A percentile compares a stretch with the other conserved stretches of the same genome.
Evolutionary conservation across 441 rosid species (phyloP).

Genomic region (Syzygium malaccense): DNA sequence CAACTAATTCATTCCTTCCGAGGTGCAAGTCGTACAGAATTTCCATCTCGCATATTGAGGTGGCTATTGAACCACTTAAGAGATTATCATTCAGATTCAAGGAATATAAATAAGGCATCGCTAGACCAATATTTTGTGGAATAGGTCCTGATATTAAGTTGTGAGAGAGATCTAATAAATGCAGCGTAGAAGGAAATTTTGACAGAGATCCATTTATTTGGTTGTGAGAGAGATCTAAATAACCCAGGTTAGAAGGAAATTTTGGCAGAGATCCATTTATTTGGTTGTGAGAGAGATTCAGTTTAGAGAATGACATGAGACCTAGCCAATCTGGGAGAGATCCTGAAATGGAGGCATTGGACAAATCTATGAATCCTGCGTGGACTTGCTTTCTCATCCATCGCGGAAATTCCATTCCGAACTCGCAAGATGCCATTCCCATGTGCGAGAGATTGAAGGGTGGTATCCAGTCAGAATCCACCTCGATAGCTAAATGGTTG

Average conservation of each 20-base stretch:
- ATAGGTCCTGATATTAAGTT: background rate
- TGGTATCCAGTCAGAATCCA: background rate
- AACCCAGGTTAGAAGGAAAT: no score
- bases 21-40: accelerated
- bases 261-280: background rate
- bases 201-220: background rate
- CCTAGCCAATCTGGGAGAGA: background rate
- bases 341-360: background rate
- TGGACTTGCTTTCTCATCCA: background rate
- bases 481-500: background rate
- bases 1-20: background rate
- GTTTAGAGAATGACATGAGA: accelerated
- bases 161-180: background rate
- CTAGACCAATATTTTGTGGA: background rate
- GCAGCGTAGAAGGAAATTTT: accelerated
- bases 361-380: accelerated
- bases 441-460: accelerated
- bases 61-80: background rate
- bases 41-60: background rate
- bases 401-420: background rate
- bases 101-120: accelerated
- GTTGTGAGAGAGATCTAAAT: background rate
- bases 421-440: accelerated
- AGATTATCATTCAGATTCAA: background rate
- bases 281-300: background rate